Evolutionary conservation across 2,329 filamentous ascomycete species (phyloP).

Genomic region (Phialocephala sp.): DNA sequence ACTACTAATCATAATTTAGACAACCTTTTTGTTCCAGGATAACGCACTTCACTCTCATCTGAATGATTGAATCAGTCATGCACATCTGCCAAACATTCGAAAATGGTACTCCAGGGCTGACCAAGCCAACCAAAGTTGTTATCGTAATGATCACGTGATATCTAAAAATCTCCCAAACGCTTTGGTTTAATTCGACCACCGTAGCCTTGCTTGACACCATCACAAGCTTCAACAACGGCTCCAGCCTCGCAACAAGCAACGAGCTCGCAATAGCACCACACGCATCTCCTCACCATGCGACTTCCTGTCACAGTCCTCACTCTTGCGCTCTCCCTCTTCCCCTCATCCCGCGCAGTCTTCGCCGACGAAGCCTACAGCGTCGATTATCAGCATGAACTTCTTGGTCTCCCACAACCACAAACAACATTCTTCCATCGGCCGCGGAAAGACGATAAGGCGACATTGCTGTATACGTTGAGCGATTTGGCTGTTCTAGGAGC

Average conservation of each 20-base stretch:
- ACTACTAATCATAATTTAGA: too few species aligned
- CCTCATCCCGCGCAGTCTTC: slow-evolving; percentile 68
- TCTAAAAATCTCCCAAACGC: too few species aligned
- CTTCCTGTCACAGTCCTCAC: slow-evolving; percentile 39
- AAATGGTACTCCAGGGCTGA: too few species aligned
- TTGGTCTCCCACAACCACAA: slow-evolving; percentile 80
- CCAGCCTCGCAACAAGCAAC: slow-evolving; percentile 8
- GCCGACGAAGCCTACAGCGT: slow-evolving; percentile 88
- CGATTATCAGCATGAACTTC: slow-evolving; percentile 90
- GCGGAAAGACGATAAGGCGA: slow-evolving; percentile 79
- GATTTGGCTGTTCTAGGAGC: slow-evolving; percentile 85
- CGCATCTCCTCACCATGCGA: slow-evolving; percentile 35
- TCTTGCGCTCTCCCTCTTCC: slow-evolving; percentile 40
- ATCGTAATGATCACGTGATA: too few species aligned
- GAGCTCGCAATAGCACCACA: slow-evolving; percentile 13
- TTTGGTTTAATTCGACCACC: not conserved
- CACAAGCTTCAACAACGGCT: slow-evolving; percentile 13
- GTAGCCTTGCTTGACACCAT: slow-evolving; percentile 3
- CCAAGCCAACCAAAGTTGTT: too few species aligned
- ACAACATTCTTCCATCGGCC: slow-evolving; percentile 96
- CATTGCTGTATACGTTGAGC: slow-evolving; percentile 88
- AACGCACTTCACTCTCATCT: too few species aligned
- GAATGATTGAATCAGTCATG: too few species aligned
- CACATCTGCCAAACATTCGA: too few species aligned
- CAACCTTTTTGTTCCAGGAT: too few species aligned